Base-by-base conservation (phyloP, 23 red algal genomes). In the Chondrus crispus region DNA sequence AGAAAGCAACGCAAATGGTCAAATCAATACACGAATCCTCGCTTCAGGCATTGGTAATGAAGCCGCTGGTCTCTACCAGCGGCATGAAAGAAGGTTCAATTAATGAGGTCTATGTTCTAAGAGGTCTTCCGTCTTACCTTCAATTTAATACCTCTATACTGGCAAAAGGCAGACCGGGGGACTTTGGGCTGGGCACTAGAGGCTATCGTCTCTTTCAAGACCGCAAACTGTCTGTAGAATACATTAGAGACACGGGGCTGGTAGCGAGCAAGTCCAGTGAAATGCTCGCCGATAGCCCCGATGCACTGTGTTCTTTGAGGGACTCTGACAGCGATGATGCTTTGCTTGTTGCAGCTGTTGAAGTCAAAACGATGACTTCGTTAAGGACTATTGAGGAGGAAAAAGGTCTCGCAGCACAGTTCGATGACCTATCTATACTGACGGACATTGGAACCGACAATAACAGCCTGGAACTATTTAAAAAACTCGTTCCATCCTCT, bases 61-160 rank as follows among this genome's bases (percentile, higher is more conserved):
- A 85, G 48, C 78, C 81, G 8, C 22, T 66, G 4, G 57, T 62
- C 40, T 44, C 36, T 3, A 66, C 81, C 3, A 6, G 5, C 18
- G 55, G 57, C 4, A 85, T 85, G 81, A 66, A 46, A 46, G 81
- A 85, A 68, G 81, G 39, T 43, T 62, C 26, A 62, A 5, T 0
- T 3, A 85, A 85, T 12, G 81, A 85, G 37, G 14, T 20, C 16
- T 39, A 85, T 45, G 36, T 85, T 13, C 51, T 68, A 36, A 55
- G 68, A 42, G 53, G 33, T 8, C 30, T 85, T 9, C 81, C 81
- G 19, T 18, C 16, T 24, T 85, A 68, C 41, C 46, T 28, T 29
- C 22, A 63, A 30, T 44, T 46, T 45, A 7, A 42, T 13, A 46
- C 8, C 4, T 19, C 62, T 55, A 7, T 60, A 16, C 18, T 66